Evolutionary conservation across 306 rosid genomes (phyloP), one percentile per base, ranked within the genome.

Genomic region (Citrullus mucosospermus): DNA sequence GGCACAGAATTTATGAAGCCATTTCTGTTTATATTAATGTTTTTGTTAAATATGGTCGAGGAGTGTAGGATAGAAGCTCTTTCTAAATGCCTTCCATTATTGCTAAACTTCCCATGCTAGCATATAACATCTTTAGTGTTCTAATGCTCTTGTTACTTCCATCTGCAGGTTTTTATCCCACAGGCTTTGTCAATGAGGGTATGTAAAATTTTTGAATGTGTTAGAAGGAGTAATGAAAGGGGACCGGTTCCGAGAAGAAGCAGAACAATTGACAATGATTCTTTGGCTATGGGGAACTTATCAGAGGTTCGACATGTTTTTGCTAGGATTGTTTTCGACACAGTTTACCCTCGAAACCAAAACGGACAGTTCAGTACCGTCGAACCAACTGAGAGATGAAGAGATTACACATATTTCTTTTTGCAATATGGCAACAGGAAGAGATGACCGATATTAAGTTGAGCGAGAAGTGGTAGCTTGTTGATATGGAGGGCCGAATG

Each of bases 101-200:
- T 66, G 51, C 30, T 38, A 36, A 36, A 63, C 22, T 34, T 32
- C 44, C 43, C 70, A 34, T 63, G 20, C 44, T 38, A 4, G 32
- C 32, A 66, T 41, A 18, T 36, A 53, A 6, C 57, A 53, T 53
- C 57, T 44, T 18, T 16, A 43, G 13, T 41, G 56, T 43, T 43
- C 36, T 69, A 69, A 43, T 69, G 11, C 20, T 70, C 20, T 70
- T 46, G 76, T 77, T 79, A 17, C 32, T 55, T 79, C 43, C 28
- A 22, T 80, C 59, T 80, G 69, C 88, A 85, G 88, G 88, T 85
- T 69, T 85, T 85, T 79, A 80, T 82, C 46, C 36, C 83, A 34
- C 32, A 63, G 82, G 80, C 81, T 56, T 36, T 81, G 34, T 85
- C 79, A 9, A 36, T 43, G 65, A 85, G 78, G 36, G 85, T 75